Evolutionary conservation across 768 basidiomycete genomes (phyloP), one percentile per base, ranked within the genome.

Genomic region (Lentinula aciculospora): DNA sequence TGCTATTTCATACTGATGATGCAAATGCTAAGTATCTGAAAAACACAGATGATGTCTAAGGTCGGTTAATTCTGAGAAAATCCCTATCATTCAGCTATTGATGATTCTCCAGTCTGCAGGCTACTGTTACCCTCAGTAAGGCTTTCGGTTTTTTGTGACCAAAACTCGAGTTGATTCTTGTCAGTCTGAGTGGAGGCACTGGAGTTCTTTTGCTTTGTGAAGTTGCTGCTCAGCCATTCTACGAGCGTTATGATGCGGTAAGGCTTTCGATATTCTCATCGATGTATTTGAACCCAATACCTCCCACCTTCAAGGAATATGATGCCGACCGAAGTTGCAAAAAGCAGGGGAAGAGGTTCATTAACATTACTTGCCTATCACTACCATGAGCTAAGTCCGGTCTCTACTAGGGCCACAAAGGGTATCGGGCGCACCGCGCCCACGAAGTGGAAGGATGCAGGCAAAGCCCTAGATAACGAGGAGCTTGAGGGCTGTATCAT

Each of bases 201-300:
- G 84, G 83, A 36, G 58, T 85, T n/a, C 72, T 86, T 17, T 73
- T 86, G 27, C 76, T 85, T 4, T 84, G 83, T 62, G 84, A 85
- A 63, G 81, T 84, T 15, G 82, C 78, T 8, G 81, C 72, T 4
- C 78, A 78, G 58, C 84, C 84, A 0, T 79, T 79, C 69, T 71
- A 77, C 62, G 84, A 85, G 63, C 74, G 69, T 55, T 61, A 56
- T 15, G 19, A 72, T 34, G 76, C 80, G 23, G 74, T 74, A 64
- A 32, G 68, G 60, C 32, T 5, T 44, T 49, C 15, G 12, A n/a
- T n/a, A n/a, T n/a, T n/a, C n/a, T n/a, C n/a, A n/a, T n/a, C n/a
- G n/a, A n/a, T n/a, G n/a, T n/a, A n/a, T n/a, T n/a, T n/a, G n/a
- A n/a, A n/a, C n/a, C n/a, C n/a, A n/a, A n/a, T n/a, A n/a, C n/a